Evolutionary conservation across 495 filamentous ascomycete species (phyloP).

Genomic region (Podospora pseudoanserina): DNA sequence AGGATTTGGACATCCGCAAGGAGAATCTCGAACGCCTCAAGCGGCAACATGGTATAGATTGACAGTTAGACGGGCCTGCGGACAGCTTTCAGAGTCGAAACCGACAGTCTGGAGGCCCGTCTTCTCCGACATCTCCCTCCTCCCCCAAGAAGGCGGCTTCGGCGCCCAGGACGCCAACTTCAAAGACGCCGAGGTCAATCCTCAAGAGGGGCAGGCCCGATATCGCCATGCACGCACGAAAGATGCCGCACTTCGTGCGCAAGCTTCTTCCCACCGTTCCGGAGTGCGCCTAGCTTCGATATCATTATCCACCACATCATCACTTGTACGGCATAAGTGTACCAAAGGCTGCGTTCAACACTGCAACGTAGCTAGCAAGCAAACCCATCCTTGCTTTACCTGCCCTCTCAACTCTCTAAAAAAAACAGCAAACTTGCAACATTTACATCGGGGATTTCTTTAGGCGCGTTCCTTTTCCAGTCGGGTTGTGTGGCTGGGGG

Average conservation of each 20-base stretch:
- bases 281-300: constrained; percentile 34
- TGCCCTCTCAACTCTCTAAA: constrained; percentile 23
- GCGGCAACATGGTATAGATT: constrained; percentile 97
- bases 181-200: constrained; percentile 29
- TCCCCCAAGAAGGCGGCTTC: constrained; percentile 34
- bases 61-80: constrained; percentile 63
- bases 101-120: constrained; percentile 53
- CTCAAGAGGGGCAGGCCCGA: constrained; percentile 35
- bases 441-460: constrained; percentile 24
- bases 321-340: constrained; percentile 24
- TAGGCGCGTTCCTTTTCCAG: constrained; percentile 11
- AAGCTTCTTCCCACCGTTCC: constrained; percentile 38
- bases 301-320: constrained; percentile 22
- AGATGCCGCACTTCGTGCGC: constrained; percentile 45
- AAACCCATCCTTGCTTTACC: constrained; percentile 21
- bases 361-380: constrained; percentile 19
- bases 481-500: constrained; percentile 3
- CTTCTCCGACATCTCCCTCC: constrained; percentile 40
- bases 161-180: constrained; percentile 22
- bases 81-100: constrained; percentile 46
- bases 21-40: constrained; percentile 98
- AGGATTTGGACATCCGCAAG: constrained; percentile 89
- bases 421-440: constrained; percentile 23
- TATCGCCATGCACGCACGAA: constrained; percentile 36
- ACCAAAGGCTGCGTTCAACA: constrained; percentile 24